Evolutionary conservation across 805 yeast species (phyloP), one percentile per base, ranked within the genome.

Genomic region (Candida sonorensis): DNA sequence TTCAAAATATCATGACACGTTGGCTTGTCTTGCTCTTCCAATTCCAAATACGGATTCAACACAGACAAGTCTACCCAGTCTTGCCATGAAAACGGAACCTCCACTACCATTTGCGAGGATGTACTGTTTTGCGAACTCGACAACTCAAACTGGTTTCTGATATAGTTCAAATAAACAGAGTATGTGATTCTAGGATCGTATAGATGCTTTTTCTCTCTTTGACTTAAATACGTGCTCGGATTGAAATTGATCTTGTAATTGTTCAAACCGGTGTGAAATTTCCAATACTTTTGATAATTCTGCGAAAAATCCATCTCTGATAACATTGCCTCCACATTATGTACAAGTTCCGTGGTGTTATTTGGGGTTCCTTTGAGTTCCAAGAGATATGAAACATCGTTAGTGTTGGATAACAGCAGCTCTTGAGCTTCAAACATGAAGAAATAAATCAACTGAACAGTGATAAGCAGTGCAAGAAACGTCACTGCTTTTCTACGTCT

Each of bases 131-230:
- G n/a, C n/a, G n/a, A n/a, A n/a, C n/a, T 39, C n/a, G 15, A 17
- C 8, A 17, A 5, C 16, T 19, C 25, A 28, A 28, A 44, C 23
- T 38, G 35, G 14, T 51, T 37, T 28, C 46, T 46, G 17, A 72
- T 55, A 36, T 68, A 57, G 37, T 66, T 55, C 23, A 75, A 40
- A 48, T 69, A 69, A 0, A 66, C 68, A 1, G 77, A 53, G 43
- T 71, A 58, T 0, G 81, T 67, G 38, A 76, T 59, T 26, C 82
- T 52, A 12, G 83, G 83, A 39, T 77, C 84, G 40, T 61, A 67
- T 15, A 54, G 51, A 40, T 63, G 77, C 46, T 69, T 66, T 42
- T 51, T 48, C 51, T 31, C 31, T 10, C 55, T 41, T n/a, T 30
- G 28, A 3, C 31, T 21, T n/a, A 15, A 4, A 34, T 51, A 51